These are phyloP conservation scores for Paracoccidioides brasiliensis DNA, from an alignment of 2,329 filamentous ascomycete genomes.

Conservation along the genomic window DNA sequence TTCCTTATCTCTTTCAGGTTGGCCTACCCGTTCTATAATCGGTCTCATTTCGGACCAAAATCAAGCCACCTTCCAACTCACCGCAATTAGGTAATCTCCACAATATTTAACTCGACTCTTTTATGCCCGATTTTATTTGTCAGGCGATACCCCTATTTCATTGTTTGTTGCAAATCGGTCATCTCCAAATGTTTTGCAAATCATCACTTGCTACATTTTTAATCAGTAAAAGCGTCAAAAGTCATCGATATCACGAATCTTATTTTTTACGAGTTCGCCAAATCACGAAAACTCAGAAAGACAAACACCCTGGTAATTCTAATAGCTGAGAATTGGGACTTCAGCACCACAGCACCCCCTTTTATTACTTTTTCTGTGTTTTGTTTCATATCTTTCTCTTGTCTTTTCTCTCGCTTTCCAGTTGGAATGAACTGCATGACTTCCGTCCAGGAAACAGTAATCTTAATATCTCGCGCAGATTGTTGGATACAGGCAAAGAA, in stretches of 20 bases:
- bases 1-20: neutral
- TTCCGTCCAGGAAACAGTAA: neutral
- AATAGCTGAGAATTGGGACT: neutral
- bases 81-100: neutral
- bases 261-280: neutral
- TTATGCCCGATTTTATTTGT: neutral
- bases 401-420: neutral
- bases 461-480: neutral
- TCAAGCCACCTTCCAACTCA: neutral
- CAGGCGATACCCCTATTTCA: neutral
- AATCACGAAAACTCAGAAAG: neutral
- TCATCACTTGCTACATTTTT: neutral
- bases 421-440: neutral
- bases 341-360: neutral
- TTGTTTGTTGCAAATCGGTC: neutral
- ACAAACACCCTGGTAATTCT: neutral
- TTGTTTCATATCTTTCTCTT: neutral
- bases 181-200: neutral
- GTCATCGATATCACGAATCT: neutral
- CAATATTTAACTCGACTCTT: neutral
- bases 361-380: neutral
- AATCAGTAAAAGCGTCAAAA: too few species aligned
- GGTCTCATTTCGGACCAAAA: neutral
- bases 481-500: neutral
- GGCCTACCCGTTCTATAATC: neutral